These are phyloP conservation scores for Capsicum rhomboideum DNA, from an alignment of 257 asterid species.

Conservation along the genomic window DNA sequence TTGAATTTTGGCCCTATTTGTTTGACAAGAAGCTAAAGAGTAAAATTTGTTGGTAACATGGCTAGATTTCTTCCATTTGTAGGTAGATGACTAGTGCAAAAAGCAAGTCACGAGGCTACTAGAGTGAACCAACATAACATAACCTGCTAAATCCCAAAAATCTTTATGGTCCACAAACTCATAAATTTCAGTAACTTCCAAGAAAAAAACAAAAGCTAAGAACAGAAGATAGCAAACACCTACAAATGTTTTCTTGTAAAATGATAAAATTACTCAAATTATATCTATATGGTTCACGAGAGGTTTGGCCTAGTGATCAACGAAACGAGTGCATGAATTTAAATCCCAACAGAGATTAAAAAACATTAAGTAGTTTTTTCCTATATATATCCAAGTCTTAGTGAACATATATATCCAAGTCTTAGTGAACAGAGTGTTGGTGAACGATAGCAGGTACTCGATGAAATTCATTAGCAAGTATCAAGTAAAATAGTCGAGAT, in stretches of 20 bases:
- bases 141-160: neutral
- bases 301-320: neutral
- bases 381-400: too few relatives aligned
- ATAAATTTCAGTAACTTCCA: neutral
- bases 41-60: neutral
- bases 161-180: neutral
- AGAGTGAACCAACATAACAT: neutral
- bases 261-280: neutral
- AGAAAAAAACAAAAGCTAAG: neutral
- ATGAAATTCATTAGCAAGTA: too few relatives aligned
- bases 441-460: neutral
- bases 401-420: neutral
- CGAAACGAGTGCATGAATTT: neutral
- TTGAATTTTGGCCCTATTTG: neutral
- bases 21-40: neutral
- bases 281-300: neutral
- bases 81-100: neutral
- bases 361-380: neutral
- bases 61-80: neutral
- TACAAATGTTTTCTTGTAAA: neutral
- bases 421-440: neutral
- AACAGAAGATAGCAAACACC: neutral
- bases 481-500: too few relatives aligned
- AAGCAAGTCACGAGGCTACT: constrained; percentile 2
- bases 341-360: neutral